Evolutionary conservation across 2,329 filamentous ascomycete genomes (phyloP).

Genomic region (Neonectria punicea): DNA sequence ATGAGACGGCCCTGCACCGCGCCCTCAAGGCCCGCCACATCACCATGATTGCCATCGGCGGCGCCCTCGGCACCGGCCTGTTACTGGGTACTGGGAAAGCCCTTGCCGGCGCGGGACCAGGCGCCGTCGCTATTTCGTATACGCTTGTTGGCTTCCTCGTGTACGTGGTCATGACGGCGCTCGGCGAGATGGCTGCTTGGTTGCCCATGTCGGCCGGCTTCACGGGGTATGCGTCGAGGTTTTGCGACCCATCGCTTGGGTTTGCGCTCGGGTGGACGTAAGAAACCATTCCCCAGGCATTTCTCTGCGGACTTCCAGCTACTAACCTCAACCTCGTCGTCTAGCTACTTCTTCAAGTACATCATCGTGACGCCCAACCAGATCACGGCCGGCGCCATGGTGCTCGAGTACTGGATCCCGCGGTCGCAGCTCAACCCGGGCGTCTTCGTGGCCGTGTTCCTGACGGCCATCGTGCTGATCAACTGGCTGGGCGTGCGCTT

Average conservation of each 20-base stretch:
- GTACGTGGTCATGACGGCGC: conserved; percentile 81
- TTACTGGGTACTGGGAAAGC: conserved; percentile 74
- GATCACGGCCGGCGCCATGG: conserved; percentile 79
- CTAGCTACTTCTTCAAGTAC: conserved; percentile 76
- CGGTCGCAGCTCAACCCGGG: conserved; percentile 76
- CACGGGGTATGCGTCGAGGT: conserved; percentile 81
- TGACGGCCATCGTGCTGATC: conserved; percentile 71
- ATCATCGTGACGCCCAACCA: conserved; percentile 89
- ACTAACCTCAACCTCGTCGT: not conserved
- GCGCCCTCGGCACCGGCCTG: conserved; percentile 78
- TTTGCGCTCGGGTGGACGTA: conserved; percentile 81
- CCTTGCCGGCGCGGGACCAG: conserved; percentile 66
- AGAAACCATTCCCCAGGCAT: conserved; percentile 33
- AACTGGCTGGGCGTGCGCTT: conserved; percentile 76
- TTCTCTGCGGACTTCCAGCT: not conserved
- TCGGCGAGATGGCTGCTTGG: conserved; percentile 89
- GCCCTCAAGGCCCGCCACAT: conserved; percentile 65
- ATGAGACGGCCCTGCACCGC: conserved; percentile 60
- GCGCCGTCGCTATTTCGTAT: conserved; percentile 77
- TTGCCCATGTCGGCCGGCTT: conserved; percentile 82
- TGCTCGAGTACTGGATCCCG: conserved; percentile 80
- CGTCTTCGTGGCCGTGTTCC: conserved; percentile 80
- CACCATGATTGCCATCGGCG: conserved; percentile 75
- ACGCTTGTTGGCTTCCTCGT: conserved; percentile 76
- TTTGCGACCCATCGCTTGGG: conserved; percentile 82